A percentile compares a stretch with the other conserved stretches of the same genome.
These are phyloP conservation scores for Flammula alnicola DNA, from an alignment of 1,284 basidiomycete genomes.

Conservation along the genomic window DNA sequence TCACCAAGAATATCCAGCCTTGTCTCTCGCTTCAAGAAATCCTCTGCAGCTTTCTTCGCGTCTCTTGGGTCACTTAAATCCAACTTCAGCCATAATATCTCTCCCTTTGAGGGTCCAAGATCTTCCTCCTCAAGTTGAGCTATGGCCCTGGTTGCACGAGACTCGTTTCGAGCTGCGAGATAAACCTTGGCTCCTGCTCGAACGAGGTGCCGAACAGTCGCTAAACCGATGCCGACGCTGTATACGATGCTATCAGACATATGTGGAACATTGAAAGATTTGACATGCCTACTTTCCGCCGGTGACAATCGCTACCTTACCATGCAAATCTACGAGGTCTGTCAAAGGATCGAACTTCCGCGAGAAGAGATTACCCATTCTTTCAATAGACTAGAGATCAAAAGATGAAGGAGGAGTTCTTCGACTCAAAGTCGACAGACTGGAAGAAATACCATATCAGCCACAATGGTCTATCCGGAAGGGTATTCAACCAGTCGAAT, in stretches of 20 bases:
- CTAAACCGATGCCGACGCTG: slow-evolving; percentile 42
- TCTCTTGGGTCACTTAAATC: slow-evolving; percentile 23
- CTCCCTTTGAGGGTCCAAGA: slow-evolving; percentile 19
- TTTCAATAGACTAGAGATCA: no score
- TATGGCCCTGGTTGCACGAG: slow-evolving; percentile 21
- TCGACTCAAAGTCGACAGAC: no score
- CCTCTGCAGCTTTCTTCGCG: slow-evolving; percentile 23
- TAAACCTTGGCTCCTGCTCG: slow-evolving; percentile 48
- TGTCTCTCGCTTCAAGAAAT: slow-evolving; percentile 21
- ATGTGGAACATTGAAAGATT: neutral
- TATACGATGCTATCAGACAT: neutral
- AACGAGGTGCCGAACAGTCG: slow-evolving; percentile 40
- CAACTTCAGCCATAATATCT: slow-evolving; percentile 23
- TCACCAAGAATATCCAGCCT: slow-evolving; percentile 25
- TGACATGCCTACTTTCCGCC: slow-evolving; percentile 8
- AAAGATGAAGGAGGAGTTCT: no score
- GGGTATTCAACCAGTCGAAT: no score
- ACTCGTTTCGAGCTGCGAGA: slow-evolving; percentile 42
- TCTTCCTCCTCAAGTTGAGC: slow-evolving; percentile 22
- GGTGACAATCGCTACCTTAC: slow-evolving; percentile 13
- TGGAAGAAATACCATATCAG: no score
- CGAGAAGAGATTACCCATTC: slow-evolving; percentile 12
- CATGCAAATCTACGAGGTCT: slow-evolving; percentile 9
- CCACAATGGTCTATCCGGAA: no score
- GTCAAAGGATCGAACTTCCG: slow-evolving; percentile 7